Evolutionary conservation across 169 alveolate genomes (phyloP), one percentile per base, ranked within the genome.

Genomic region (Cyclospora cayetanensis): DNA sequence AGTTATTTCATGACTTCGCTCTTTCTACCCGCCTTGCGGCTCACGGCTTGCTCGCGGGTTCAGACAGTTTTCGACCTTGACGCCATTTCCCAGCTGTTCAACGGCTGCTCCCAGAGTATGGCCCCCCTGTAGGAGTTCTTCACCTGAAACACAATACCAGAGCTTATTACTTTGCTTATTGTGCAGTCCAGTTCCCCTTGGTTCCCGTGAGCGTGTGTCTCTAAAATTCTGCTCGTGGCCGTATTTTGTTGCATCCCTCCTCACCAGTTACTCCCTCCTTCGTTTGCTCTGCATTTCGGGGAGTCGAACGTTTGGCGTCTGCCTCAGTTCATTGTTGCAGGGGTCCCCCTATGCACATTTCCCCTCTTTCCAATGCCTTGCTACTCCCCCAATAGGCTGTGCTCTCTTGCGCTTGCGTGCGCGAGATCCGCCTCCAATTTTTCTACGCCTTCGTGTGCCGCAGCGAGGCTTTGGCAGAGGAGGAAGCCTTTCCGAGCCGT

Each of bases 401-500:
- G 4, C n/a, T 7, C 27, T 4, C 7, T 55, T 22, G 11, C 11
- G 7, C 27, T 55, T 55, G 31, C 27, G 70, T 7, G 27, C 7
- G n/a, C 11, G n/a, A 7, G 66, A 25, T 66, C 65, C 66, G 31
- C 34, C 5, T 50, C 29, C 68, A 27, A 5, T 60, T 43, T 82
- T 66, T 42, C 37, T 29, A 29, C 25, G 2, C 15, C 29, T 74
- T 12, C 2, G 9, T 86, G 7, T 11, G n/a, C 7, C 27, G 11
- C 93, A 90, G 93, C 35, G 93, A 90, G 34, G 63, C 43, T 25
- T 35, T 95, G 52, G 76, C 80, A 77, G 95, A 97, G 80, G 98
- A 97, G 82, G 89, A 92, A 68, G 60, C 72, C 76, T 97, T 97
- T 90, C 86, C 93, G 46, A 94, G 95, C 37, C 93, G 96, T 39